These are phyloP conservation scores for Trichopus zeylanicus DNA, from an alignment of 116 monocot genomes.

Conservation along the genomic window DNA sequence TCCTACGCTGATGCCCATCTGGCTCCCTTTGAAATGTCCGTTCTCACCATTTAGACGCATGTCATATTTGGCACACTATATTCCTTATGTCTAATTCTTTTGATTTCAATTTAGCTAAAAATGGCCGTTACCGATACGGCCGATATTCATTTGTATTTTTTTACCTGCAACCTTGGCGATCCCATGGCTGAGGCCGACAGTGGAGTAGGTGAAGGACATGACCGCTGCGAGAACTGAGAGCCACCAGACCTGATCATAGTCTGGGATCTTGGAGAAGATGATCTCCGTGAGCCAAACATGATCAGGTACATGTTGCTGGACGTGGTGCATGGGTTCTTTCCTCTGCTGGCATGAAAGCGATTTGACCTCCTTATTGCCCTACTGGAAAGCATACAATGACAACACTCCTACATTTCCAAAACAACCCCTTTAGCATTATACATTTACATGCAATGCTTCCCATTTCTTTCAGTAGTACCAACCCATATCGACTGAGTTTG, in stretches of 20 bases:
- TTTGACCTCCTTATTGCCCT: constrained; percentile 76
- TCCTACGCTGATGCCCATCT: constrained; percentile 44
- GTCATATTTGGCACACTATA: neutral
- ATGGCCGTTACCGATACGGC: no score
- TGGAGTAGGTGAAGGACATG: constrained; percentile 94
- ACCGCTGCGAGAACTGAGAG: constrained; percentile 82
- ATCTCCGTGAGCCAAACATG: constrained; percentile 59
- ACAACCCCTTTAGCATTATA: no score
- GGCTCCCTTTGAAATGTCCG: constrained; percentile 21
- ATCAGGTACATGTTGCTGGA: constrained; percentile 78
- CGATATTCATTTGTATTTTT: neutral
- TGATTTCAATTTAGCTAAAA: no score
- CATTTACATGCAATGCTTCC: no score
- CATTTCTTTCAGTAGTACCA: no score
- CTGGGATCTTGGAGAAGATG: constrained; percentile 73
- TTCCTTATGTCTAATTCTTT: no score
- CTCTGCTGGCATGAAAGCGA: constrained; percentile 61
- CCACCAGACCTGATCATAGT: constrained; percentile 89
- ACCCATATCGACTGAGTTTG: no score
- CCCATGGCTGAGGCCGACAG: constrained; percentile 66
- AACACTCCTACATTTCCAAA: no score
- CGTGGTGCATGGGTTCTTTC: constrained; percentile 38
- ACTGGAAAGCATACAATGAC: neutral
- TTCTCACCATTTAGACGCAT: constrained; percentile 17
- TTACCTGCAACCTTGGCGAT: constrained; percentile 57